A percentile compares a stretch with the other conserved stretches of the same genome.
Evolutionary conservation across 2,329 filamentous ascomycete species (phyloP).

Genomic region (Chaetomium sp.): DNA sequence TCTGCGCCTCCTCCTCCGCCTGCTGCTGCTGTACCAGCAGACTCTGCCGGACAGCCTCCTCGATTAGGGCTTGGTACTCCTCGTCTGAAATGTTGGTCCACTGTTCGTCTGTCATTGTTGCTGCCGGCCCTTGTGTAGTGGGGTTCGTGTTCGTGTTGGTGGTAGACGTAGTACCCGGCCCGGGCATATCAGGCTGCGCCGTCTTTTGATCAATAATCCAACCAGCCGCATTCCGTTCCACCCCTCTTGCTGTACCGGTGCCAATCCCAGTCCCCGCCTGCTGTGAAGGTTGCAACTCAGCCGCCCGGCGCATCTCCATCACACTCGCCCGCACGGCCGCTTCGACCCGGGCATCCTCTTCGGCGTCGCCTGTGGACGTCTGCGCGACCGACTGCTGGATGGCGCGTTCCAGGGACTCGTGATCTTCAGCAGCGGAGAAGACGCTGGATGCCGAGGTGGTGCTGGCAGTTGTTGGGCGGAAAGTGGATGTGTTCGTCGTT

Average conservation of each 20-base stretch:
- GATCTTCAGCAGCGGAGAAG: constrained; percentile 26
- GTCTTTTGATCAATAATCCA: constrained; percentile 6
- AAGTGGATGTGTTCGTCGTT: constrained; percentile 6
- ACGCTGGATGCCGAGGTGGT: constrained; percentile 4
- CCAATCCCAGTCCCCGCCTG: constrained; percentile 7
- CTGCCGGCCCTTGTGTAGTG: background rate
- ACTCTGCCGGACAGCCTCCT: constrained; percentile 50
- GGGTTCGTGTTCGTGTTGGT: too few species aligned
- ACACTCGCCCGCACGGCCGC: constrained; percentile 68
- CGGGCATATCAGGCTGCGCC: background rate
- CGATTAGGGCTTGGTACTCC: constrained; percentile 51
- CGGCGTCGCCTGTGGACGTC: constrained; percentile 61
- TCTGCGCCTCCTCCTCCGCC: background rate
- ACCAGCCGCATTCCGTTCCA: background rate
- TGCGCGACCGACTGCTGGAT: constrained; percentile 63
- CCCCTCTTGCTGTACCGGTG: background rate
- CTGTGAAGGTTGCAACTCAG: constrained; percentile 20
- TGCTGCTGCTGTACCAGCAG: constrained; percentile 26
- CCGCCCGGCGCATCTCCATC: constrained; percentile 40
- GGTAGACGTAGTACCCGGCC: too few species aligned
- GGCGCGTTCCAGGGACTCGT: constrained; percentile 62
- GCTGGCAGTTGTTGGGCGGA: constrained; percentile 1
- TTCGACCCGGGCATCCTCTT: constrained; percentile 67
- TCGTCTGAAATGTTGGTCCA: constrained; percentile 47
- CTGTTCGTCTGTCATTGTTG: constrained; percentile 29